Evolutionary conservation across 73 alveolate species (phyloP).

Genomic region (Symbiodinium natans): DNA sequence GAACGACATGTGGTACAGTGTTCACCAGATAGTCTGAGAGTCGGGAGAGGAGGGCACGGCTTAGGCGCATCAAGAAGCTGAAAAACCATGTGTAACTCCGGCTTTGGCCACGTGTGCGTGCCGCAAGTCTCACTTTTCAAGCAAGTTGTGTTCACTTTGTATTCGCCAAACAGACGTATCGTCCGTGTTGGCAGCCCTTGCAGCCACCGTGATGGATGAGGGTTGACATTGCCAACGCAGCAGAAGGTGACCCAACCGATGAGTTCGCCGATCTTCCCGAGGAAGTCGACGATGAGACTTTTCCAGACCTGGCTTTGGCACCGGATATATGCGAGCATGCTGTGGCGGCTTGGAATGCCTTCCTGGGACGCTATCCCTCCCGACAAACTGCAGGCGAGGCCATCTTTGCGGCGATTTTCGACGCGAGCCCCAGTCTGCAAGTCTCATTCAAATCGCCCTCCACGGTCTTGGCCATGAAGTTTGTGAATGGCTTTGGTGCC

Average conservation of each 20-base stretch:
- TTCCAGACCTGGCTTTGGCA: neutral
- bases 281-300: neutral
- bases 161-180: too few relatives aligned
- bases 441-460: conserved; percentile 20
- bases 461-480: conserved; percentile 18
- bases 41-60: too few relatives aligned
- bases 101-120: neutral
- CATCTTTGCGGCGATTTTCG: conserved; percentile 50
- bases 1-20: neutral
- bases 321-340: conserved; percentile 32
- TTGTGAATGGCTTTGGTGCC: neutral
- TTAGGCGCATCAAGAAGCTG: too few relatives aligned
- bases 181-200: neutral
- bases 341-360: conserved; percentile 21
- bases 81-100: too few relatives aligned
- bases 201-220: conserved; percentile 16
- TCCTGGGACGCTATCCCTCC: neutral
- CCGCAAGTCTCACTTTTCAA: conserved; percentile 1
- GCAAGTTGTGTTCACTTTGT: neutral
- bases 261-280: neutral
- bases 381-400: conserved; percentile 24
- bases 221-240: neutral
- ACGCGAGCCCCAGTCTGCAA: conserved; percentile 35
- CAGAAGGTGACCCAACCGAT: neutral
- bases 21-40: too few relatives aligned